Evolutionary conservation across 2,329 filamentous ascomycete genomes (phyloP), one percentile per base, ranked within the genome.

Genomic region (Harringtonia lauricola): DNA sequence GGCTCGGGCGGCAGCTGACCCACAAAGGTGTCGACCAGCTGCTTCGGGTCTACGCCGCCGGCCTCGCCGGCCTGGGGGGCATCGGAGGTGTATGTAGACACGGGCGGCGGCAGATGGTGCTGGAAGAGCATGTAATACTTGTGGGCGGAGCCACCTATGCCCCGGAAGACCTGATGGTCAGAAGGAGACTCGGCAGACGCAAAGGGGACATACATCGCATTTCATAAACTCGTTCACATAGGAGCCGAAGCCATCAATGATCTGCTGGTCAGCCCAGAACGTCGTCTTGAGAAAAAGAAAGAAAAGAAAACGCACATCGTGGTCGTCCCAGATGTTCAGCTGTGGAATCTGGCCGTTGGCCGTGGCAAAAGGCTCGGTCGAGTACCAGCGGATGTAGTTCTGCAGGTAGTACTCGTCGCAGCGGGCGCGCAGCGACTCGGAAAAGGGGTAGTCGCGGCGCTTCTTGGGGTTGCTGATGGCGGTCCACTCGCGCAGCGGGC

Each of bases 81-180:
- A 51, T 40, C 15, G 48, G 86, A 86, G 3, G 87, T 95, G 59
- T 82, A 95, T 1, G 89, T 95, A 26, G 85, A 89, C 49, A 74
- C 69, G 0, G 90, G 88, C 2, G 90, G 90, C 13, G 89, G 77
- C 40, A 94, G 67, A 56, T 95, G 90, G 54, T 98, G 92, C 64
- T 98, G 92, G 64, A 98, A 98, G 10, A 98, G 75, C 74, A 96
- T 77, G 60, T 98, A 98, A 64, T 96, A 96, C 63, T 98, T 98
- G 70, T 92, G 94, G 1, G 92, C 92, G 43, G 89, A 80, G 28
- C 86, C 87, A 6, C 92, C 92, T 45, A 98, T 78, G 18, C 92
- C 92, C 36, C 84, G 83, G 62, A 98, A 96, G 7, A 98, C 87
- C 38, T 86, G 41, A n/a, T 8, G 5, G 4, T 18, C 18, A 15